These are phyloP conservation scores for Polymyxa betae DNA, from an alignment of 208 protist genomes.

Conservation along the genomic window DNA sequence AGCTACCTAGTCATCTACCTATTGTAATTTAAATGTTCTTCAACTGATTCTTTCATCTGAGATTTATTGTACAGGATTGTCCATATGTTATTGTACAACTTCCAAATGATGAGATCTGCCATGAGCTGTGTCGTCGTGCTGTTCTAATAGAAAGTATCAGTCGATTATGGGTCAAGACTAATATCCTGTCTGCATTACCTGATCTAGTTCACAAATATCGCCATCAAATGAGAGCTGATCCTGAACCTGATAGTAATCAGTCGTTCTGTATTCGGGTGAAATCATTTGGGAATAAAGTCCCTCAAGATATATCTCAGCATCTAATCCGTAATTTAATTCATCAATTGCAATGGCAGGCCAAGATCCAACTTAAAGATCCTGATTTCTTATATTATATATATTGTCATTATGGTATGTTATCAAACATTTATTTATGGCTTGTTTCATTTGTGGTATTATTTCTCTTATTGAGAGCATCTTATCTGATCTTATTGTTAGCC, in stretches of 20 bases:
- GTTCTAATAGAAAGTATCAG: background rate
- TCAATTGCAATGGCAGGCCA: background rate
- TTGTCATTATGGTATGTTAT: slow-evolving; percentile 33
- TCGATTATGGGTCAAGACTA: background rate
- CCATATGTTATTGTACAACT: slow-evolving; percentile 10
- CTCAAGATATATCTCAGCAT: background rate
- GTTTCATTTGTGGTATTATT: too few species aligned
- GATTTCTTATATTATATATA: background rate
- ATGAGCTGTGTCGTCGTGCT: background rate
- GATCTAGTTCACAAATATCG: background rate
- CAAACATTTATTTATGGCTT: background rate
- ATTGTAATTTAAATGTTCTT: background rate
- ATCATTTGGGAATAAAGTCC: background rate
- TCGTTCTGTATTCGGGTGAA: slow-evolving; percentile 19
- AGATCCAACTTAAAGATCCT: background rate
- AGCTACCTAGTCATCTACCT: background rate
- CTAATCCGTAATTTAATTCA: background rate
- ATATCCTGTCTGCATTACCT: too few species aligned
- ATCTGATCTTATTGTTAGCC: too few species aligned
- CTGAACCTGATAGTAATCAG: background rate
- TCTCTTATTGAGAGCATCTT: too few species aligned
- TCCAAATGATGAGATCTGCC: slow-evolving; percentile 2
- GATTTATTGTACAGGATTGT: background rate
- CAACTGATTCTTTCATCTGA: background rate
- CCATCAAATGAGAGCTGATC: background rate